phyloP scores from a whole-genome alignment of 202 grass and related monocot species.

The Alloteropsis angusta region DNA sequence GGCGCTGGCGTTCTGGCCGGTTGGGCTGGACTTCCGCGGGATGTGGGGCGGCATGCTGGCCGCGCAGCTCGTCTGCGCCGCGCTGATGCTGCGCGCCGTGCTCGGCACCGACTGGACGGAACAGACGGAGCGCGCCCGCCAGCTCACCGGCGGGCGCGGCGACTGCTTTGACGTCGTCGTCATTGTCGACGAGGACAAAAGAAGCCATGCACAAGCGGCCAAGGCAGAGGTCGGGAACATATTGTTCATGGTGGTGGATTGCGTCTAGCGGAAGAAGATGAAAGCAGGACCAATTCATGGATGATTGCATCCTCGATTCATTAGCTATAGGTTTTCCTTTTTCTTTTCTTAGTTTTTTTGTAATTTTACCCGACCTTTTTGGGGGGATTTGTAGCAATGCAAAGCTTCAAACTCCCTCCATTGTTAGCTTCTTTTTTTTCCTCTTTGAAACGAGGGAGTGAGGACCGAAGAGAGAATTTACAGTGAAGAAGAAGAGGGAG shows the following conservation, averaged over 20 bases:
- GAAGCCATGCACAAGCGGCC: constrained; percentile 35
- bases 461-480: neutral
- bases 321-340: constrained; percentile 23
- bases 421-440: constrained; percentile 6
- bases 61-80: constrained; percentile 66
- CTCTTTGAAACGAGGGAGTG: constrained; percentile 25
- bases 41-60: constrained; percentile 82
- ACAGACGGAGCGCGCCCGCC: constrained; percentile 51
- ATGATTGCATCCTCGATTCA: constrained; percentile 46
- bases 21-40: constrained; percentile 42
- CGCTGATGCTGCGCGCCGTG: constrained; percentile 59
- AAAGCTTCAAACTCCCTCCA: constrained; percentile 25
- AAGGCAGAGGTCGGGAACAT: constrained; percentile 22
- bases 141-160: constrained; percentile 41
- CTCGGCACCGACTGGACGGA: constrained; percentile 45
- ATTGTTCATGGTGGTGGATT: constrained; percentile 27
- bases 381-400: constrained; percentile 26
- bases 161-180: neutral
- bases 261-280: constrained; percentile 27
- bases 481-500: constrained; percentile 30
- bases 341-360: neutral
- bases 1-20: constrained; percentile 51
- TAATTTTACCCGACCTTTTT: constrained; percentile 24
- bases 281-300: constrained; percentile 20
- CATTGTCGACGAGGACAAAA: constrained; percentile 11